These are phyloP conservation scores for Brachypodium distachyon DNA, from an alignment of 202 grass and related monocot genomes.

Conservation along the genomic window DNA sequence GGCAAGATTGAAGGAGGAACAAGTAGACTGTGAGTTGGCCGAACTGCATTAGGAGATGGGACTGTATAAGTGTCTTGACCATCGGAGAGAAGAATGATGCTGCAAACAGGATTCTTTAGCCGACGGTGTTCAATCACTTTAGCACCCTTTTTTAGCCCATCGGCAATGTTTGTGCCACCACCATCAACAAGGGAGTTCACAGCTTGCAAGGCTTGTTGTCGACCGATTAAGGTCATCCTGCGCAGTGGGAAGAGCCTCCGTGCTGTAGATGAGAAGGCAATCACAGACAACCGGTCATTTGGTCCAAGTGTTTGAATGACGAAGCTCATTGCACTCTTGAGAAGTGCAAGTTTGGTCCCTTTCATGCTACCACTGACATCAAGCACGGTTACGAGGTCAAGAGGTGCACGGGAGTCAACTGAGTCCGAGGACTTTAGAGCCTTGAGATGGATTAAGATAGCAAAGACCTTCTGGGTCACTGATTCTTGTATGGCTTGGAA, in stretches of 20 bases:
- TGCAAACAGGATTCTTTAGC: conserved; percentile 64
- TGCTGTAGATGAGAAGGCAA: conserved; percentile 66
- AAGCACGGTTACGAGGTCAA: conserved; percentile 90
- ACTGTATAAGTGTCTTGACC: conserved; percentile 68
- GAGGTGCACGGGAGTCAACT: conserved; percentile 43
- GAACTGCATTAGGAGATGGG: background rate
- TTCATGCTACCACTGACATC: conserved; percentile 92
- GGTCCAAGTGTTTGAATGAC: conserved; percentile 80
- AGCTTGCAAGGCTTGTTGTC: conserved; percentile 46
- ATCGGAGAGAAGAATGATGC: conserved; percentile 91
- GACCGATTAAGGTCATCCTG: conserved; percentile 51
- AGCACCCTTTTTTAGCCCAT: conserved; percentile 55
- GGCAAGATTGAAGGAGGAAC: conserved; percentile 57
- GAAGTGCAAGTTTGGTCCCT: conserved; percentile 68
- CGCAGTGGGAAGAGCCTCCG: conserved; percentile 62
- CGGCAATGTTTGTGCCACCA: conserved; percentile 82
- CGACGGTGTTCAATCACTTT: conserved; percentile 69
- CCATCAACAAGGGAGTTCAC: conserved; percentile 55
- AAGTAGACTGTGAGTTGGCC: conserved; percentile 30
- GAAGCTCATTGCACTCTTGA: conserved; percentile 86
- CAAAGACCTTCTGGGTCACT: conserved; percentile 37
- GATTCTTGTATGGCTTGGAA: conserved; percentile 43
- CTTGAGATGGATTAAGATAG: conserved; percentile 69
- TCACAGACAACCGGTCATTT: conserved; percentile 62
- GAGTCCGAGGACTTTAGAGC: conserved; percentile 40